A percentile compares a stretch with the other conserved stretches of the same genome.
These are phyloP conservation scores for Straminergon stramineum DNA, from an alignment of 225 moss, liverwort and hornwort species.

Conservation along the genomic window DNA sequence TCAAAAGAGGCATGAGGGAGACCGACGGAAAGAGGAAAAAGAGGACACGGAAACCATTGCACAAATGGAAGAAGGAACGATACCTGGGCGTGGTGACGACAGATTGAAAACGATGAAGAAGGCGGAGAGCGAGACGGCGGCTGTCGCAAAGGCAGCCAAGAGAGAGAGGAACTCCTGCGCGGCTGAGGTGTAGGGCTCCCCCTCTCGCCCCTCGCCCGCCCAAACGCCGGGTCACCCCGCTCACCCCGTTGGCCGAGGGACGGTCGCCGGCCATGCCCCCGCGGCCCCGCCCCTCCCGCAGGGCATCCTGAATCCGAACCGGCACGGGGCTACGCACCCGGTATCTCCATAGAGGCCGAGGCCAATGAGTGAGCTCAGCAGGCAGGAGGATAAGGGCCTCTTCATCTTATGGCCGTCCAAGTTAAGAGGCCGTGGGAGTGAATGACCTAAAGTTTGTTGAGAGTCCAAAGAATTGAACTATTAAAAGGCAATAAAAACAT, in stretches of 20 bases:
- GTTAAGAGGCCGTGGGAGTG: too few species aligned
- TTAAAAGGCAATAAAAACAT: too few species aligned
- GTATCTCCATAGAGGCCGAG: background rate
- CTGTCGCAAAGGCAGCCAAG: conserved; percentile 19
- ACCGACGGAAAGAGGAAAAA: background rate
- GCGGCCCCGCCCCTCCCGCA: background rate
- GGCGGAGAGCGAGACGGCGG: conserved; percentile 21
- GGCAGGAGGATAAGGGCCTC: too few species aligned
- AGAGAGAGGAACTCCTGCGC: background rate
- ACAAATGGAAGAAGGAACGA: background rate
- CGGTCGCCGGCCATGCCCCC: background rate
- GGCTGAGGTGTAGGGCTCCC: conserved; percentile 4
- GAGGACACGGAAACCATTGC: background rate
- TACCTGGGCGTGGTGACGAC: background rate
- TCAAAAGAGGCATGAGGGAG: background rate
- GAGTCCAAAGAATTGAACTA: too few species aligned
- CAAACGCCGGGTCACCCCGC: conserved; percentile 1
- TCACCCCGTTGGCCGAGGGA: background rate
- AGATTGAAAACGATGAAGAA: background rate
- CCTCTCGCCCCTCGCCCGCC: background rate
- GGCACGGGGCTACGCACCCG: background rate
- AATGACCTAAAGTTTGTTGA: too few species aligned
- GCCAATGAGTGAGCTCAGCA: too few species aligned
- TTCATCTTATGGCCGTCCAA: too few species aligned
- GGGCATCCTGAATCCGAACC: background rate